phyloP scores from a whole-genome alignment of 495 filamentous ascomycete genomes.

The Aspergillus biplanus region DNA sequence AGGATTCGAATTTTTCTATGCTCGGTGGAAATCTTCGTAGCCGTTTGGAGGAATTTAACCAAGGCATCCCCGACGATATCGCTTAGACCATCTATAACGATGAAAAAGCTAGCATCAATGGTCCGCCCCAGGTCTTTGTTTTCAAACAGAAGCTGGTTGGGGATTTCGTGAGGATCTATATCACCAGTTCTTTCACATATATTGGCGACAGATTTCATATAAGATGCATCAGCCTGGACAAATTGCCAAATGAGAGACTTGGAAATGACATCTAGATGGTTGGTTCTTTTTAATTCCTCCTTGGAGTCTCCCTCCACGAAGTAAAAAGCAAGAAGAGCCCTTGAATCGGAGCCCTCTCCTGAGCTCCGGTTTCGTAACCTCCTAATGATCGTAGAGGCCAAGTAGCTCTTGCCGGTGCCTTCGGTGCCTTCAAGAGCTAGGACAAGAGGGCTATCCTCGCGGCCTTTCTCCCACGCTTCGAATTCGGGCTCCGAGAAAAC shows the following conservation, averaged over 20 bases:
- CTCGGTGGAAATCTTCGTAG: slow-evolving; percentile 9
- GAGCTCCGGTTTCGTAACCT: slow-evolving; percentile 32
- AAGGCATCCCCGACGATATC: slow-evolving; percentile 31
- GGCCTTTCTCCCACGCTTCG: slow-evolving; percentile 32
- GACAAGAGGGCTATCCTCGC: slow-evolving; percentile 24
- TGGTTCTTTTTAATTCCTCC: slow-evolving; percentile 24
- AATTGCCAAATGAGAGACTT: slow-evolving; percentile 44
- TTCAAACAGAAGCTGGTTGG: slow-evolving; percentile 33
- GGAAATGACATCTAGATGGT: slow-evolving; percentile 27
- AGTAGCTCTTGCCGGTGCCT: slow-evolving; percentile 42
- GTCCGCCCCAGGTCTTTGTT: slow-evolving; percentile 30
- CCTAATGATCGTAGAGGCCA: slow-evolving; percentile 40
- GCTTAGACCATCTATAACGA: slow-evolving; percentile 39
- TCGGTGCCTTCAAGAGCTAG: slow-evolving; percentile 36
- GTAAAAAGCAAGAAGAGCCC: slow-evolving; percentile 38
- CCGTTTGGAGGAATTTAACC: slow-evolving; percentile 28
- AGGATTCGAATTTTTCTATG: slow-evolving; percentile 25
- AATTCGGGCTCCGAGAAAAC: slow-evolving; percentile 31
- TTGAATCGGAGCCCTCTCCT: slow-evolving; percentile 31
- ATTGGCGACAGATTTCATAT: slow-evolving; percentile 37
- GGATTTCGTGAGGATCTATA: slow-evolving; percentile 36
- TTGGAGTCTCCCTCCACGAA: slow-evolving; percentile 44
- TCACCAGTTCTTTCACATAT: slow-evolving; percentile 33
- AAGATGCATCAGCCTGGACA: slow-evolving; percentile 38
- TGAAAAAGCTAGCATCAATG: slow-evolving; percentile 38